Conservation (phyloP, 768 basidiomycete species). For the Boletus reticulatus region DNA sequence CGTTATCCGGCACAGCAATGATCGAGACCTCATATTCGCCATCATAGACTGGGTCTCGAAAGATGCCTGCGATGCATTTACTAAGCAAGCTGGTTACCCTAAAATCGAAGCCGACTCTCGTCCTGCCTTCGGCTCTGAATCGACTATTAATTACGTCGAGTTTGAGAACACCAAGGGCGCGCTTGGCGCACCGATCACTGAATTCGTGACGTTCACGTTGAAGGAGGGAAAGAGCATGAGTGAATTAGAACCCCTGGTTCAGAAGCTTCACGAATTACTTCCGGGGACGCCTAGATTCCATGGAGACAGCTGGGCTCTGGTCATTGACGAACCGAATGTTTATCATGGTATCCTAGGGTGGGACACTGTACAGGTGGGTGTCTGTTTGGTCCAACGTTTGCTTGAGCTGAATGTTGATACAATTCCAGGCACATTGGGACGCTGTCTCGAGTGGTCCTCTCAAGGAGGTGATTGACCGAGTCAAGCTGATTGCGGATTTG, state of each 20-base stretch:
- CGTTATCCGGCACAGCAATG: not conserved
- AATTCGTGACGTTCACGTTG: constrained; percentile 34
- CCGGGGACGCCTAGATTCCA: constrained; percentile 22
- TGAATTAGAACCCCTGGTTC: constrained; percentile 22
- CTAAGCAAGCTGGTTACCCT: constrained; percentile 7
- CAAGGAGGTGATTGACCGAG: constrained; percentile 26
- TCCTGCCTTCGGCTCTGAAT: constrained; percentile 18
- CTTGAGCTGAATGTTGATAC: not conserved
- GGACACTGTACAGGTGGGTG: constrained; percentile 33
- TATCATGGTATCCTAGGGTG: constrained; percentile 36
- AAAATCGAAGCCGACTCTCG: not conserved
- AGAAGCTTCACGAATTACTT: constrained; percentile 21
- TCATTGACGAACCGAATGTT: constrained; percentile 16
- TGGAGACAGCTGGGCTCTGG: constrained; percentile 29
- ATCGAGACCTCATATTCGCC: constrained; percentile 4
- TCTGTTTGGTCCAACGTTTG: not conserved
- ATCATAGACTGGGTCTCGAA: constrained; percentile 28
- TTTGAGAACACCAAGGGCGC: constrained; percentile 21
- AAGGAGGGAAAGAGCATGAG: constrained; percentile 21
- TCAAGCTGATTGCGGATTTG: constrained; percentile 27
- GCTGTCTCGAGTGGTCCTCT: constrained; percentile 29
- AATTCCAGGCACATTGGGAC: constrained; percentile 33
- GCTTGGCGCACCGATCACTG: constrained; percentile 28
- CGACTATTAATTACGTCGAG: constrained; percentile 15
- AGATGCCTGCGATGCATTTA: constrained; percentile 12